Evolutionary conservation across 2,329 filamentous ascomycete genomes (phyloP), one percentile per base, ranked within the genome.

Genomic region (Cordyceps farinosa): DNA sequence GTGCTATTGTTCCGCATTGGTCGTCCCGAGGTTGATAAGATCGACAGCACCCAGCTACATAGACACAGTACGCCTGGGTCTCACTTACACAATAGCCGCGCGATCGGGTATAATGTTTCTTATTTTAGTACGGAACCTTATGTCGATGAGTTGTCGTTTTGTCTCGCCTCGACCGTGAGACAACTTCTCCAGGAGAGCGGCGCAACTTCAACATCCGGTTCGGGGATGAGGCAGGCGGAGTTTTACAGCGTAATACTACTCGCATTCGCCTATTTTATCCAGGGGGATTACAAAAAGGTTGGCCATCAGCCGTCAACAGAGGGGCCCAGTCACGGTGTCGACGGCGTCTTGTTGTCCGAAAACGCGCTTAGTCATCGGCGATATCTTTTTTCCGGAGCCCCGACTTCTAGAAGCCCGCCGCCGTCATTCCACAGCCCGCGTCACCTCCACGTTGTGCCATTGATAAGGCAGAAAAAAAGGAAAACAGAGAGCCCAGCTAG

Each of bases 351-450:
- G 22, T 22, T 11, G 32, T 30, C 56, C 56, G 45, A 50, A 50
- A 30, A 17, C 17, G 42, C 55, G 44, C 34, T 59, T 59, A 59
- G 56, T 59, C 56, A 59, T 50, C 56, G 56, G 55, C 44, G 22
- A 59, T 30, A 40, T 59, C 5, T 27, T 22, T 11, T 38, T 10
- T 13, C 32, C 27, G 5, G 6, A 5, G 29, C 17, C 22, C 7
- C 27, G 22, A 10, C 30, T 36, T 52, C 13, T 5, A 47, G 8
- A 47, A 27, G 8, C 32, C 51, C n/a, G n/a, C 51, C 22, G 22
- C 22, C 22, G 22, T 22, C 22, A 22, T 27, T 27, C n/a, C 38
- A 42, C 15, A 8, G n/a, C 9, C 38, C 44, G 38, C 40, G 17
- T 27, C 34, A 29, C 34, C 34, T 38, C 51, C n/a, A 15, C 29